Base-by-base conservation (phyloP, 1,139 yeast species). In the Petasospora rhodanensis region DNA sequence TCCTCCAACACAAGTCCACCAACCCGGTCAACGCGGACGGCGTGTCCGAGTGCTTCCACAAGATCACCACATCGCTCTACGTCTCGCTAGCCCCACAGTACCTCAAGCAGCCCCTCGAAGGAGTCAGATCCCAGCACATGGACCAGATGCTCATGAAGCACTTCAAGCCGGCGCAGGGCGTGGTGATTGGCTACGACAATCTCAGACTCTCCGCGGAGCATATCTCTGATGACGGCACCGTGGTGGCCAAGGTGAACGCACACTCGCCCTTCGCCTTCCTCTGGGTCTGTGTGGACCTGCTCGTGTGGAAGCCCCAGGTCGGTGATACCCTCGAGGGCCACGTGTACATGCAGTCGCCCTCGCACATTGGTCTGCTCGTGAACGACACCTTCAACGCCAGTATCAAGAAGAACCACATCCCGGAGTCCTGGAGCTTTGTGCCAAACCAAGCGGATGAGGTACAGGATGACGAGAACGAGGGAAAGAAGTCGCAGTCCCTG, bases 341-440 rank as follows among this genome's bases (percentile, higher is more conserved):
- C 64, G 73, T 84, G 38, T 86, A 86, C 62, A 77, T 91, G 73
- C 96, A 89, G 64, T 81, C 96, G 2, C 96, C 95, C 12, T 82
- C 95, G 7, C 98, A 91, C 55, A 80, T 93, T 52, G 97, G 97
- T 41, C 67, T 91, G 44, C 70, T 91, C 47, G 70, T 91, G 34
- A 91, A 85, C 56, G 97, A 91, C 59, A 85, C 95, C 1, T 91
- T 91, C 65, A 93, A 91, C 61, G 97, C 96, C 21, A 79, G 93
- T 34, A 86, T 91, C 45, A 85, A 84, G 58, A 79, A 84, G 57
- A 80, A 73, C 55, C 77, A 76, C 49, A 86, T 91, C 43, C 98
- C 98, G 13, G 62, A 64, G 25, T 73, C 68, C 33, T 91, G 98
- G 98, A 64, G 66, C 22, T 91, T 89, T 59, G 70, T 82, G 34